Percentiles rank a stretch among this genome's conserved stretches.
Evolutionary conservation across 768 basidiomycete species (phyloP).

Genomic region (Imleria badia): DNA sequence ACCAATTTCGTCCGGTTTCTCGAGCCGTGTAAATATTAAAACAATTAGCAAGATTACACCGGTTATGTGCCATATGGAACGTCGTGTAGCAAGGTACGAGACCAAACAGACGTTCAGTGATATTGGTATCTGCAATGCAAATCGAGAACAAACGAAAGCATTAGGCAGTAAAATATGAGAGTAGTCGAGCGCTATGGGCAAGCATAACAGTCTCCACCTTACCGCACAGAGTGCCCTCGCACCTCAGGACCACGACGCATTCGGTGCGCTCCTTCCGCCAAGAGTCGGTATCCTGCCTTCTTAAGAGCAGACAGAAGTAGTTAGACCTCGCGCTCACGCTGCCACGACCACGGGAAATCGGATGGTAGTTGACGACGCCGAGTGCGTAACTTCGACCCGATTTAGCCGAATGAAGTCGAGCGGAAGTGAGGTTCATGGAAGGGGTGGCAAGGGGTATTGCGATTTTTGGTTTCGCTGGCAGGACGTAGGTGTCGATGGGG

Average conservation of each 20-base stretch:
- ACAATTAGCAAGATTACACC: too few relatives aligned
- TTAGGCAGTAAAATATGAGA: too few relatives aligned
- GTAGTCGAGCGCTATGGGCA: not conserved
- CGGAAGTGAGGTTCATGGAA: not conserved
- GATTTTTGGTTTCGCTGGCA: not conserved
- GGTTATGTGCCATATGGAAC: too few relatives aligned
- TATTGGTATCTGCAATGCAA: too few relatives aligned
- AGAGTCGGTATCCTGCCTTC: not conserved
- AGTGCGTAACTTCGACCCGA: not conserved
- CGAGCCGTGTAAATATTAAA: too few relatives aligned
- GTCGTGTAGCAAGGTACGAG: too few relatives aligned
- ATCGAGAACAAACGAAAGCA: too few relatives aligned
- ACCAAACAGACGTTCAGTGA: too few relatives aligned
- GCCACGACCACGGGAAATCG: not conserved
- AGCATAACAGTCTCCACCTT: not conserved
- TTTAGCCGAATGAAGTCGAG: not conserved
- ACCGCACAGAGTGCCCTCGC: not conserved
- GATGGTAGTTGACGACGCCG: not conserved
- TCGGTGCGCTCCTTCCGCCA: not conserved
- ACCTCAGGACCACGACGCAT: not conserved
- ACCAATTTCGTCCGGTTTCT: too few relatives aligned
- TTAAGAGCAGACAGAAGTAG: not conserved
- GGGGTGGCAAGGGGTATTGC: not conserved
- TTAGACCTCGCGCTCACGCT: not conserved
- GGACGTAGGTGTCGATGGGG: not conserved